Conservation (phyloP, 2,329 filamentous ascomycete species). For the Aspergillus niger region DNA sequence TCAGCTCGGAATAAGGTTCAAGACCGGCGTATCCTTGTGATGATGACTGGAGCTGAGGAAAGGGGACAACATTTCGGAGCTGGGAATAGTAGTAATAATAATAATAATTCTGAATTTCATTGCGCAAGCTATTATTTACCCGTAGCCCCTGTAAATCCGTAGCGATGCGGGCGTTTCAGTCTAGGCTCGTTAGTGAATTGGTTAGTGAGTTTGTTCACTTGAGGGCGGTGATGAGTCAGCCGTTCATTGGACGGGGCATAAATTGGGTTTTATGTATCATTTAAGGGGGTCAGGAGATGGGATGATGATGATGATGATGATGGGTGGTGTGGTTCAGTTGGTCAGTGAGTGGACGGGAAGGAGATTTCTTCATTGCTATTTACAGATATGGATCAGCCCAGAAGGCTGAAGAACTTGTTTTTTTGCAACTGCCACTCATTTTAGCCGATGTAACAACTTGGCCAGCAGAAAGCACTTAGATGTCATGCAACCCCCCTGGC, state of each 20-base stretch:
- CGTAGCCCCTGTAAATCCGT: neutral
- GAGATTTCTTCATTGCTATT: too few relatives aligned
- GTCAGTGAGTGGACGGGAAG: too few relatives aligned
- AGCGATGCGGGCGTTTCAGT: conserved; percentile 4
- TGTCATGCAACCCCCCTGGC: too few relatives aligned
- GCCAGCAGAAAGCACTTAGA: too few relatives aligned
- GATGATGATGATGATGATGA: neutral
- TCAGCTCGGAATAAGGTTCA: conserved; percentile 8
- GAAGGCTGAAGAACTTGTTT: too few relatives aligned
- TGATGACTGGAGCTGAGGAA: neutral
- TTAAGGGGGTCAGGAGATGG: neutral
- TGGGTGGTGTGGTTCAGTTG: too few relatives aligned
- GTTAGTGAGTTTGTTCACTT: neutral
- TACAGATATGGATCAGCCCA: too few relatives aligned
- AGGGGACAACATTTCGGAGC: neutral
- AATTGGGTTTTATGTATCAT: neutral
- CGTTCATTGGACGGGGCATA: neutral
- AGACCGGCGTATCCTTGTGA: neutral
- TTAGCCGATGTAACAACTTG: too few relatives aligned
- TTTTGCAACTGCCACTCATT: too few relatives aligned
- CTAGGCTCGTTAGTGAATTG: neutral
- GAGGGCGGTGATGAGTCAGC: neutral
- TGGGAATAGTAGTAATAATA: too few relatives aligned
- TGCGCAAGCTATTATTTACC: neutral
- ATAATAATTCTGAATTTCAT: neutral